A percentile compares a stretch with the other conserved stretches of the same genome.
phyloP scores from a whole-genome alignment of 2,329 filamentous ascomycete genomes.

The Simplicillium sp. region DNA sequence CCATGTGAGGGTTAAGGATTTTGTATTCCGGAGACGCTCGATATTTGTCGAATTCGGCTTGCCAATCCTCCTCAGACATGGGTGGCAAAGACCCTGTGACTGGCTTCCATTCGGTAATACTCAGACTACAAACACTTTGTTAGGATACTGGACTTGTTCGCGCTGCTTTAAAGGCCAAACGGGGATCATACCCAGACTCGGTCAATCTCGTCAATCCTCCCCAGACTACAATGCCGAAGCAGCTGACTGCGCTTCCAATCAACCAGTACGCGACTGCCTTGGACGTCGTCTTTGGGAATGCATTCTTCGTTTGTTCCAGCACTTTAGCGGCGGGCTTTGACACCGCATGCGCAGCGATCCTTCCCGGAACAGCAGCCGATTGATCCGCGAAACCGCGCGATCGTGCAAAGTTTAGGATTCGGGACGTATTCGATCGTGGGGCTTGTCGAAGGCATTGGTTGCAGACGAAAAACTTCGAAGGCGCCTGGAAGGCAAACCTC shows the following conservation, averaged over 20 bases:
- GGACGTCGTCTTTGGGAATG: constrained; percentile 54
- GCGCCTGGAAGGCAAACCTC: constrained; percentile 27
- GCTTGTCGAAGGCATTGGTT: constrained; percentile 36
- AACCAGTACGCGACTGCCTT: constrained; percentile 87
- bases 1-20: constrained; percentile 88
- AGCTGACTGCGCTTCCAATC: constrained; percentile 79
- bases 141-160: background rate
- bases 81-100: constrained; percentile 89
- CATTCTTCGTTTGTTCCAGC: constrained; percentile 19
- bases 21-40: constrained; percentile 86
- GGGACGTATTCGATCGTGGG: constrained; percentile 22
- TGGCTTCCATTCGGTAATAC: constrained; percentile 97
- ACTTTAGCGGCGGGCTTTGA: constrained; percentile 11
- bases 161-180: background rate
- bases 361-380: constrained; percentile 15
- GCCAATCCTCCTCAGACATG: constrained; percentile 71
- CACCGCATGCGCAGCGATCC: constrained; percentile 15
- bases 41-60: constrained; percentile 89
- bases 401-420: constrained; percentile 28
- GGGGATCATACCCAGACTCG: constrained; percentile 72
- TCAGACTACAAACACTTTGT: constrained; percentile 49
- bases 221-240: constrained; percentile 95
- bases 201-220: constrained; percentile 89
- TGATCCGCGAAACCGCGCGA: constrained; percentile 27
- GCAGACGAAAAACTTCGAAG: constrained; percentile 32